These are phyloP conservation scores for Scheffersomyces lignicola DNA, from an alignment of 1,139 yeast species.

Conservation along the genomic window DNA sequence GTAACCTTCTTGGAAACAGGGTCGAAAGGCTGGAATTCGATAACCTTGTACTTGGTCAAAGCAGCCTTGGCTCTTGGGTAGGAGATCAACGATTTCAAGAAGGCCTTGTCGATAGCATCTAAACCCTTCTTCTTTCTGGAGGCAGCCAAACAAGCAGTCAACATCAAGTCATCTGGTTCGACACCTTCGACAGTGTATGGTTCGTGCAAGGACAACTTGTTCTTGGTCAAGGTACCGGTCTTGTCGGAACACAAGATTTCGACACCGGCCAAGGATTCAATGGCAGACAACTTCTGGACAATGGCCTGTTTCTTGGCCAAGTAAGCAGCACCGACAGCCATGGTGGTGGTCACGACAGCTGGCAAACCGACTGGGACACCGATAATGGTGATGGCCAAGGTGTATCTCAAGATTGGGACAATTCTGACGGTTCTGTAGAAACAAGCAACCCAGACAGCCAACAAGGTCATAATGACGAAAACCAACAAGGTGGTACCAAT, in stretches of 20 bases:
- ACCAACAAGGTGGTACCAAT: constrained; percentile 92
- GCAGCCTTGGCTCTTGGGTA: constrained; percentile 96
- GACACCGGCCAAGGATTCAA: constrained; percentile 98
- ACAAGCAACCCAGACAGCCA: constrained; percentile 91
- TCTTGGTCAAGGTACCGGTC: constrained; percentile 99
- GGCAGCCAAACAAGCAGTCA: constrained; percentile 98
- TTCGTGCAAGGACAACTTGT: constrained; percentile 93
- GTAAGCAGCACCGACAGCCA: constrained; percentile 99
- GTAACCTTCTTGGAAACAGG: constrained; percentile 97
- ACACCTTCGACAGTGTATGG: constrained; percentile 99
- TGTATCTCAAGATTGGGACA: constrained; percentile 89
- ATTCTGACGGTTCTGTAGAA: constrained; percentile 92
- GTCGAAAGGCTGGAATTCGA: constrained; percentile 96
- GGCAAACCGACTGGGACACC: constrained; percentile 99
- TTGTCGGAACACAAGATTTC: constrained; percentile 98
- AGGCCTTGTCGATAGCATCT: constrained; percentile 97
- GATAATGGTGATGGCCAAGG: constrained; percentile 94
- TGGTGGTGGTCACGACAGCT: constrained; percentile 98
- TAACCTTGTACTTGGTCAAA: constrained; percentile 90
- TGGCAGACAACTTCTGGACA: constrained; percentile 97
- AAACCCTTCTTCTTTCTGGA: constrained; percentile 98
- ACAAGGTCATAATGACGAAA: constrained; percentile 82
- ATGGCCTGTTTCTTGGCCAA: constrained; percentile 98
- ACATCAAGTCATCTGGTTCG: constrained; percentile 94
- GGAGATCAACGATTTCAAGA: constrained; percentile 81